Evolutionary conservation across 2,329 filamentous ascomycete species (phyloP), one percentile per base, ranked within the genome.

Genomic region (Epichloe elymi): DNA sequence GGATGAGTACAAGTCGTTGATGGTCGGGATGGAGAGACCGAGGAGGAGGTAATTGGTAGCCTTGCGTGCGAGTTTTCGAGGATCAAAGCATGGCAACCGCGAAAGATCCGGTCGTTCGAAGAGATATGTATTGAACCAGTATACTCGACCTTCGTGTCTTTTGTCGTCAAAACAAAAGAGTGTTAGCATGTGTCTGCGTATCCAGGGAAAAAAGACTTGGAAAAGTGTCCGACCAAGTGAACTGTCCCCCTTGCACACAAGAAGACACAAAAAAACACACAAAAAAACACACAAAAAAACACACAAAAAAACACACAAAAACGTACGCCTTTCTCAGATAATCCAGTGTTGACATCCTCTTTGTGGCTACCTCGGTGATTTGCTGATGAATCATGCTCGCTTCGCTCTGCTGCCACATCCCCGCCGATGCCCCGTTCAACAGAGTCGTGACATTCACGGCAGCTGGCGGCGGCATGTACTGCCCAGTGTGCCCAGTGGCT

Each of bases 41-140:
- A 98, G 83, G 35, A 97, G 79, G 52, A 98, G 82, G 66, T 91
- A 95, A 66, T 95, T 95, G 48, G 89, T 94, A 37, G 93, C 91
- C 59, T 93, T 87, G 53, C 90, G 85, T 55, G 88, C 84, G 46
- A 96, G 80, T 63, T 91, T 93, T 56, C 86, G 82, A 4, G 81
- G 73, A 53, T 94, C 86, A 63, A 94, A 91, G 63, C 88, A 95
- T 44, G 91, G 83, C 72, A 96, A 84, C 62, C 84, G 83, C 48
- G 78, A 73, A 36, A 97, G 76, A 66, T 95, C 88, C 33, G 79
- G 68, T 61, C 88, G 86, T 57, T 89, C 87, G 68, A 95, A 95
- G 62, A 95, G 85, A 54, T 95, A 80, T 0, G 93, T 96, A 70
- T 96, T 96, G 74, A 97, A 96, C 90, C 93, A 97, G 72, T 95